Evolutionary conservation across 1,284 basidiomycete genomes (phyloP), one percentile per base, ranked within the genome.

Genomic region (Boletus sp.): DNA sequence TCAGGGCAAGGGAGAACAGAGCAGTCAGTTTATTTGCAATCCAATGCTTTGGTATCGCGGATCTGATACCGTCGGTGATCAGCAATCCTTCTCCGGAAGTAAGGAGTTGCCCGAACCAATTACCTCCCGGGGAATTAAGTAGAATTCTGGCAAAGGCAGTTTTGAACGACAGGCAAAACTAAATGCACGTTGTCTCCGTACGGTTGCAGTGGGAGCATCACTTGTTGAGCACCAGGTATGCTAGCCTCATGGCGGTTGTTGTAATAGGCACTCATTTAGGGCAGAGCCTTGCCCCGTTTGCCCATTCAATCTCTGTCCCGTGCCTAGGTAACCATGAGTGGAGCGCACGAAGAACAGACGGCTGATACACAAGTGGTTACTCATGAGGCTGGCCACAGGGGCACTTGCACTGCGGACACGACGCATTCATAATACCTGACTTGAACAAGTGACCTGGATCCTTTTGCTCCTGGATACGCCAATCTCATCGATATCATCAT

Each of bases 201-300:
- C 6, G 33, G 23, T 23, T 13, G 23, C 47, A 31, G 37, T 23
- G 6, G 8, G 25, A 19, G 31, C 16, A 10, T 6, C 14, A 3
- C 16, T n/a, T 10, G 19, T 31, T 8, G 14, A 54, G 35, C 6
- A 11, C 23, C 35, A 63, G 53, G 58, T 68, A 50, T 48, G 40
- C 47, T 30, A 54, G 16, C 19, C 9, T 51, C 27, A 13, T 48
- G 6, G 40, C 19, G 37, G 17, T 30, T 17, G 30, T 44, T 47
- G 49, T 27, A 25, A 52, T 21, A 10, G 30, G 23, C 25, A 50
- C 50, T 69, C 44, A 51, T 47, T 28, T 7, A 9, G 33, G 48
- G 31, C 30, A 65, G 55, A 50, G 28, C 8, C 28, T 30, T 11
- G 28, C 3, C 23, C 19, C 14, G 37, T 31, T 17, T 17, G 19